Evolutionary conservation across 2,329 filamentous ascomycete genomes (phyloP).

Genomic region (Phaeosphaeriaceae sp.): DNA sequence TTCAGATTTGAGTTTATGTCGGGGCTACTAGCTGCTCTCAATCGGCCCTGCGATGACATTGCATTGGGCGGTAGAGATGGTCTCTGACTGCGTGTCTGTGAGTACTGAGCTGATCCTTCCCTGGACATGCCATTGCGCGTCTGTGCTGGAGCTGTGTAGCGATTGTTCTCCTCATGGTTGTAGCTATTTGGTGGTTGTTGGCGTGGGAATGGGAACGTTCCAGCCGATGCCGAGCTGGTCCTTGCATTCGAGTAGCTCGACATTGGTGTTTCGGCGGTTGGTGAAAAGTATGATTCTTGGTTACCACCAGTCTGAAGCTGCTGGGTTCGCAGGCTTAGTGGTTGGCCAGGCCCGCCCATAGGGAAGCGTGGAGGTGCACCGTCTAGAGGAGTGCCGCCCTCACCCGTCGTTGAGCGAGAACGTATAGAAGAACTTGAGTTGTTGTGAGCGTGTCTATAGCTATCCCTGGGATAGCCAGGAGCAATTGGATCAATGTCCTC

Average conservation of each 20-base stretch:
- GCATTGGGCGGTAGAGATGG: conserved; percentile 78
- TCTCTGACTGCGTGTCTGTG: conserved; percentile 72
- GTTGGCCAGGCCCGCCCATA: conserved; percentile 58
- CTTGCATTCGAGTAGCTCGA: conserved; percentile 64
- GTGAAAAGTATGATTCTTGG: conserved; percentile 95
- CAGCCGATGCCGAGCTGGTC: conserved; percentile 74
- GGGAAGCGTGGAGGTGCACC: conserved; percentile 75
- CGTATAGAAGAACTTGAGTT: conserved; percentile 78
- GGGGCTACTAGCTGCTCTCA: conserved; percentile 92
- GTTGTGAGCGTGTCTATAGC: conserved; percentile 68
- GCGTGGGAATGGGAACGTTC: conserved; percentile 82
- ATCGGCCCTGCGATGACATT: conserved; percentile 61
- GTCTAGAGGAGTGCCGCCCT: conserved; percentile 63
- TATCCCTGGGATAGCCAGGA: conserved; percentile 48
- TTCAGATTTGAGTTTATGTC: conserved; percentile 74
- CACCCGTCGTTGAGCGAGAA: conserved; percentile 76
- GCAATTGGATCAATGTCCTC: conserved; percentile 47
- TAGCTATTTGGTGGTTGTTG: conserved; percentile 72
- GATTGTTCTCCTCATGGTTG: conserved; percentile 76
- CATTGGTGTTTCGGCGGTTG: conserved; percentile 78
- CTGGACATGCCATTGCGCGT: conserved; percentile 76
- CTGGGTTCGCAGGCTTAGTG: conserved; percentile 73
- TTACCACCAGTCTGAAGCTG: conserved; percentile 67
- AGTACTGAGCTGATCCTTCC: conserved; percentile 73
- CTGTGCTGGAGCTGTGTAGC: conserved; percentile 89